Evolutionary conservation across 768 basidiomycete genomes (phyloP).

Genomic region (Xerocomellus chrysenteron): DNA sequence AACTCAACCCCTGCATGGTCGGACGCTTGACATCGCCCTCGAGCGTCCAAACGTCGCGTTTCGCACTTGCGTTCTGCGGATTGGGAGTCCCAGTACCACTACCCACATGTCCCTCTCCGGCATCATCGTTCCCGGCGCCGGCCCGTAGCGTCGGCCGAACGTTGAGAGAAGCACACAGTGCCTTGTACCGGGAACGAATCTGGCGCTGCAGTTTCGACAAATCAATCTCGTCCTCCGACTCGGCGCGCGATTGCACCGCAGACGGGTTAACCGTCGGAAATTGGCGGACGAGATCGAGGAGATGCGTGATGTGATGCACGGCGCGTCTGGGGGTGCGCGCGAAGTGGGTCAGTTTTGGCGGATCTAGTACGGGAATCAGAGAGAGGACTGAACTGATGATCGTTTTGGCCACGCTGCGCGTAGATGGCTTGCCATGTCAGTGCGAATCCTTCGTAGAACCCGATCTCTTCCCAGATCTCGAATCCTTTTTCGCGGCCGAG

Average conservation of each 20-base stretch:
- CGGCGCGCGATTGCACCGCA: conserved; percentile 16
- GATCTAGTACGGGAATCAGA: neutral
- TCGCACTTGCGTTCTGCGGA: neutral
- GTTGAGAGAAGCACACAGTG: conserved; percentile 80
- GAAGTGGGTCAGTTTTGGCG: neutral
- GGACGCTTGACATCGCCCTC: conserved; percentile 7
- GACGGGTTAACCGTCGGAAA: conserved; percentile 83
- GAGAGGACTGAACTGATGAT: conserved; percentile 16
- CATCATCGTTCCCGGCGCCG: neutral
- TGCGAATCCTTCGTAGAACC: conserved; percentile 89
- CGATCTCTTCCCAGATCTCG: conserved; percentile 97
- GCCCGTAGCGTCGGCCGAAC: conserved; percentile 49
- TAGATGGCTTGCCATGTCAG: conserved; percentile 61
- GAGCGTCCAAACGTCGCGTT: conserved; percentile 10
- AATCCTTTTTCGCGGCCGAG: conserved; percentile 88
- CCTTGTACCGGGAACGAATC: conserved; percentile 85
- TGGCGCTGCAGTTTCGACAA: conserved; percentile 75
- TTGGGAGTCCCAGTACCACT: neutral
- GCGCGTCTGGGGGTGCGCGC: conserved; percentile 44
- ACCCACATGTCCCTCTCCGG: neutral
- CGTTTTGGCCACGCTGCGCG: conserved; percentile 27
- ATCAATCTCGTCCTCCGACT: conserved; percentile 49
- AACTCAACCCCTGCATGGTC: conserved; percentile 18
- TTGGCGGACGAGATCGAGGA: conserved; percentile 67
- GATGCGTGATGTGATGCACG: conserved; percentile 59